Evolutionary conservation across 352 stramenopile species (phyloP), one percentile per base, ranked within the genome.

Genomic region (Pythium guiyangense): DNA sequence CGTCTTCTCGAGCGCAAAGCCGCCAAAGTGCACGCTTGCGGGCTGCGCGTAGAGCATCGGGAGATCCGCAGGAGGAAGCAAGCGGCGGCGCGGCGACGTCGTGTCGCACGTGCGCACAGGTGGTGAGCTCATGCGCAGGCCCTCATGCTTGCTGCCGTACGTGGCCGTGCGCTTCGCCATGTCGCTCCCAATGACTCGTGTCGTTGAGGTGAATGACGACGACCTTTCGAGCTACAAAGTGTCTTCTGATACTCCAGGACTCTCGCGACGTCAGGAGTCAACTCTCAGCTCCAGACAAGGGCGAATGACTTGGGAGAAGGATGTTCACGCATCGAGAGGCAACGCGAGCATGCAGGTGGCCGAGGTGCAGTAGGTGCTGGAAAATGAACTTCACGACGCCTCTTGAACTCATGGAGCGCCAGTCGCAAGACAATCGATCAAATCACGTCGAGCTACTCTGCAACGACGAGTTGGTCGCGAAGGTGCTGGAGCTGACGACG

Each of bases 11-110:
- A 96, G 69, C 42, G 68, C 60, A 62, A 96, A 97, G 51, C 88
- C 85, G 18, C 86, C 82, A 53, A 97, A 96, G 64, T 96, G 89
- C n/a, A 96, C 69, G 54, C 76, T 87, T n/a, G 74, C 49, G 5
- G 77, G 80, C 40, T 77, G 68, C 15, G 77, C 63, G 46, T 73
- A 86, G 17, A 90, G 64, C 20, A 88, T 52, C 67, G 55, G 59
- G 1, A 60, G 64, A 1, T 51, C 63, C 20, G 59, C 59, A n/a
- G 63, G 50, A 46, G 62, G 69, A 18, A 65, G 60, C 47, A 55
- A 51, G 25, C 62, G 64, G 8, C 35, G n/a, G 11, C 63, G 66
- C 17, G 69, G 61, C 2, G 68, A 73, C 14, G 65, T 20, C 34
- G 44, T 44, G 3, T 54, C 54, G n/a, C 58, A 75, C 10, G 15